Evolutionary conservation across 805 yeast species (phyloP), one percentile per base, ranked within the genome.

Genomic region (Kuraishia hungarica): DNA sequence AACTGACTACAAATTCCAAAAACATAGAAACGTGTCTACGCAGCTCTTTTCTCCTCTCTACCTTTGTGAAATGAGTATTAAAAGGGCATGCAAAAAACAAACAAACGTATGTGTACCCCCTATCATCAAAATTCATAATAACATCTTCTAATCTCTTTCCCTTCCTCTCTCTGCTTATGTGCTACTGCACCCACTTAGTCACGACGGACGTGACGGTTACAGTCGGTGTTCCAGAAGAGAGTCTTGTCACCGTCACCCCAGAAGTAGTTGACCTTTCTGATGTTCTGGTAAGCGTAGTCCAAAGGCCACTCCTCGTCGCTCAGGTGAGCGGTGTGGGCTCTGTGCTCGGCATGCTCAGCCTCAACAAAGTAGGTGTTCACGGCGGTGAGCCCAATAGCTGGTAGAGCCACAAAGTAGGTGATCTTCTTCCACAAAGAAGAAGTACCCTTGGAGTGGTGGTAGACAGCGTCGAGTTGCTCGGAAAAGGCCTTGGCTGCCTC

Each of bases 221-320:
- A 81, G 66, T 83, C 87, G 54, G 89, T 80, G 80, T 90, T 90
- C 99, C 99, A 94, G 87, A 94, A 94, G 70, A 87, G 77, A 60
- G 98, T 90, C 82, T 89, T 85, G 80, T 92, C 97, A 71, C 99
- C 98, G 70, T 94, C 93, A 70, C 99, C 99, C 98, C 98, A 94
- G 86, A 91, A 93, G 82, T 82, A 93, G 70, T 87, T 85, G 72
- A 83, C 86, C 69, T 72, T 70, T 83, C 98, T 89, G 65, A 91
- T 72, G 81, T 94, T 94, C 80, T 87, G 92, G 83, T 83, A 94
- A 65, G 85, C 92, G 78, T 89, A 89, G 74, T 87, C 94, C 59
- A 72, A 76, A 67, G 97, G 97, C 91, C 96, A 89, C 70, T 92
- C 96, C 64, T 86, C 93, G 71, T 92, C 97, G 39, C 90, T 72